Evolutionary conservation across 306 rosid species (phyloP), one percentile per base, ranked within the genome.

Genomic region (Dryas alaskensis): DNA sequence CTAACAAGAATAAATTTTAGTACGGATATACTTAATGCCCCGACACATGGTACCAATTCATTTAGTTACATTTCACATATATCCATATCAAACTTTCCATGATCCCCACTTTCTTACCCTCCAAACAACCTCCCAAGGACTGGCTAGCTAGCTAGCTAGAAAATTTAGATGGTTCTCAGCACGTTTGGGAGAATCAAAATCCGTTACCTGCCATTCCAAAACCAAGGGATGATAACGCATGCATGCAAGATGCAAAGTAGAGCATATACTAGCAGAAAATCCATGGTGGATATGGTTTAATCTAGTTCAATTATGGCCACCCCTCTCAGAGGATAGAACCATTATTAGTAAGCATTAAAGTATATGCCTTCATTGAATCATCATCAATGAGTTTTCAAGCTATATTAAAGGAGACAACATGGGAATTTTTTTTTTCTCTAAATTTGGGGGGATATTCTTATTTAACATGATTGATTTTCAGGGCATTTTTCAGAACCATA

Each of bases 291-390:
- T 58, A 44, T 71, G 53, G 54, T 22, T 54, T 54, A 10, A 8
- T 49, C 44, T 43, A 54, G 74, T 31, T 51, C 14, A 54, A 42
- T 54, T 19, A 40, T 40, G 17, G 0, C 63, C n/a, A 7, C 39
- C 40, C 52, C 47, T 6, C 5, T 1, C 73, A 51, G 58, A n/a
- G n/a, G 59, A 8, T 69, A 51, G 63, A 63, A 74, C 46, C 65
- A 75, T 47, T 12, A 13, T 45, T 16, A 1, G 65, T 12, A 60
- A 13, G 25, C 63, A 25, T 58, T 44, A 16, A 61, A 51, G 91
- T 67, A 89, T 85, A 87, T 89, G 89, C 87, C 69, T 69, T 37
- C 73, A 76, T 74, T 77, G 63, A 74, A 79, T 80, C 82, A 81
- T 66, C 78, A 79, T 51, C 46, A 45, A 72, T 17, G 60, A 74